phyloP scores from a whole-genome alignment of 2,329 filamentous ascomycete species.

The Escovopsis weberi region DNA sequence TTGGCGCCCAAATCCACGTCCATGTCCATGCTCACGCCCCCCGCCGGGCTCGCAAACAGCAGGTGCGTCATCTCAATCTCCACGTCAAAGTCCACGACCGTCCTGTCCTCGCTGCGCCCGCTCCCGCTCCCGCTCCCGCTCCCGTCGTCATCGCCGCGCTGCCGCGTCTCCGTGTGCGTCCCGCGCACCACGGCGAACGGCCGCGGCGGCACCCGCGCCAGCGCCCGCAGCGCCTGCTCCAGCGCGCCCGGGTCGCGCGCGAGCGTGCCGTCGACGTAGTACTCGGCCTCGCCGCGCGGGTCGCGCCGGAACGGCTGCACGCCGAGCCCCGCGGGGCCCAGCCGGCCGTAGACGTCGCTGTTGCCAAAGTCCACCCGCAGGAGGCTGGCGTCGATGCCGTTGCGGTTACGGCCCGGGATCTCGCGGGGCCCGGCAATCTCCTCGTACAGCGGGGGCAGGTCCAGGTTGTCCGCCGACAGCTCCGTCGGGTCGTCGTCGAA shows the following conservation, averaged over 20 bases:
- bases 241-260: conserved; percentile 30
- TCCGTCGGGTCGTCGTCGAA: conserved; percentile 24
- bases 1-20: conserved; percentile 11
- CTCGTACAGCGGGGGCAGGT: conserved; percentile 31
- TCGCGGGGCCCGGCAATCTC: conserved; percentile 11
- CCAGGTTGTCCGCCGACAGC: conserved; percentile 16
- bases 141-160: conserved; percentile 13
- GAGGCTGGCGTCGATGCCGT: neutral
- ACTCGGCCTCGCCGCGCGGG: conserved; percentile 19
- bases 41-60: conserved; percentile 30
- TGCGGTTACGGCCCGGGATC: conserved; percentile 8
- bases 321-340: conserved; percentile 3
- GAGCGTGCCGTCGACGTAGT: conserved; percentile 30
- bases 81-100: conserved; percentile 45
- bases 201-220: conserved; percentile 36
- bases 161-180: conserved; percentile 25
- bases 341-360: no score
- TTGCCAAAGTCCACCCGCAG: no score
- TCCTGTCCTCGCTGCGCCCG: conserved; percentile 21
- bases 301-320: conserved; percentile 18
- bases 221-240: conserved; percentile 27
- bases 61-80: conserved; percentile 43
- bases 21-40: conserved; percentile 27
- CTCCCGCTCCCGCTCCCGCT: conserved; percentile 8
- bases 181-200: conserved; percentile 38